Conservation (phyloP, 176 grass and related monocot species). For the Puya raimondii region DNA sequence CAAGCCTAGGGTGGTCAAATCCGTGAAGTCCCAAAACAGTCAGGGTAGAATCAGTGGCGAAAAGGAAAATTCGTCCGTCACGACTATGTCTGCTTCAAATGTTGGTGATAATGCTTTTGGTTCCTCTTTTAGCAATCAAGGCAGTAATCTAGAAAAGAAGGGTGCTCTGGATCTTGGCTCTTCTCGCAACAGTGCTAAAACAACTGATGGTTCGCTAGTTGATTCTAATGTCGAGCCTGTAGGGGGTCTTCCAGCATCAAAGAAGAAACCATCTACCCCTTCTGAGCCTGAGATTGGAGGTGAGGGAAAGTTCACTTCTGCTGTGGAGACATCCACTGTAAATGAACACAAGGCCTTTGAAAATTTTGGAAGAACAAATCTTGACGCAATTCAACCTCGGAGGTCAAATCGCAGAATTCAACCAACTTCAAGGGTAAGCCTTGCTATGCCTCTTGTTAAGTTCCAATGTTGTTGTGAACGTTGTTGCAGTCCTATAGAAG, state of each 20-base stretch:
- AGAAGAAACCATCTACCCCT: conserved; percentile 19
- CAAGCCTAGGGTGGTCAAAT: conserved; percentile 47
- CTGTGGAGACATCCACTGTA: neutral
- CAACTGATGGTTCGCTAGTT: conserved; percentile 23
- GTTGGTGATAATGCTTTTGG: conserved; percentile 27
- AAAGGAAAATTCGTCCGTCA: conserved; percentile 26
- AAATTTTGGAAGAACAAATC: conserved; percentile 31
- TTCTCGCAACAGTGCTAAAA: conserved; percentile 6
- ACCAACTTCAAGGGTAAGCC: conserved; percentile 79
- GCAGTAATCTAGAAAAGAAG: conserved; percentile 26
- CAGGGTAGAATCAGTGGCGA: conserved; percentile 23
- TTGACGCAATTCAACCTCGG: conserved; percentile 59
- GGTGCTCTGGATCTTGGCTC: conserved; percentile 12
- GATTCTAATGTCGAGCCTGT: conserved; percentile 27
- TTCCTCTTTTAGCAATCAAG: conserved; percentile 32
- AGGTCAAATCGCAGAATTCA: conserved; percentile 91
- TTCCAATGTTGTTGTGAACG: conserved; percentile 4
- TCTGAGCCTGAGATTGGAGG: conserved; percentile 14
- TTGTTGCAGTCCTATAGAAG: neutral
- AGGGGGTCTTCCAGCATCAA: conserved; percentile 29
- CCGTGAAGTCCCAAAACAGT: conserved; percentile 39
- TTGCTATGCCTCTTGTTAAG: neutral
- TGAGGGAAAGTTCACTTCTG: conserved; percentile 22
- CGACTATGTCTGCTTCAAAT: conserved; percentile 17
- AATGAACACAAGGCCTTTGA: conserved; percentile 26